Conservation (phyloP, 345 rosid genomes). For the Rhodamnia argentea region DNA sequence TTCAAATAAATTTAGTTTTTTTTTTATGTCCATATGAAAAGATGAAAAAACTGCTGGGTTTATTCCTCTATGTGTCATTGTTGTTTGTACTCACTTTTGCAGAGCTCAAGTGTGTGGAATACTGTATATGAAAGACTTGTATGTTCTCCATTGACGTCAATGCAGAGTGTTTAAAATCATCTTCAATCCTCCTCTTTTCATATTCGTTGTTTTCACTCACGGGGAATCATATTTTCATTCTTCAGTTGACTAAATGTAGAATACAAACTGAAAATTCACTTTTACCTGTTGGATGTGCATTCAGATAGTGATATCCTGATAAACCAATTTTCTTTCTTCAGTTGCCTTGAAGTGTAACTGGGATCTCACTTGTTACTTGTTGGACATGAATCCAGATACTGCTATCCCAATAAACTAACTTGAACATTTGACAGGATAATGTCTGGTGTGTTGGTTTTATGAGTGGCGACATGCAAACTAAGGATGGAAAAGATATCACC, state of each 20-base stretch:
- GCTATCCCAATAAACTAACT: neutral
- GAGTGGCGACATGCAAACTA: slow-evolving; percentile 41
- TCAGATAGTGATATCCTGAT: neutral
- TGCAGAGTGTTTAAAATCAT: neutral
- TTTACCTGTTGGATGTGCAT: neutral
- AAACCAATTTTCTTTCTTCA: neutral
- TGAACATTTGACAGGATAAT: slow-evolving; percentile 29
- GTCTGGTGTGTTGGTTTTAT: slow-evolving; percentile 84
- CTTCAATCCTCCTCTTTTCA: neutral
- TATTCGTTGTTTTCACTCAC: neutral
- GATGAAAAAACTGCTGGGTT: neutral
- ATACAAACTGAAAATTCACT: neutral
- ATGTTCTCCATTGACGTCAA: too few species aligned
- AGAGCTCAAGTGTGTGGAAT: neutral
- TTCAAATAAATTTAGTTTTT: neutral
- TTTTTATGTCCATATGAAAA: neutral
- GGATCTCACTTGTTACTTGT: neutral
- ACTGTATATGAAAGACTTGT: neutral
- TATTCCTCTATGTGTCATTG: neutral
- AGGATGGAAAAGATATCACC: slow-evolving; percentile 45
- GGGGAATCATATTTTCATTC: neutral
- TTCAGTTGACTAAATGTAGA: neutral
- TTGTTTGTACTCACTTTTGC: neutral
- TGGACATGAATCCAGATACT: neutral
- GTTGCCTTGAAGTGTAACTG: neutral